Base-by-base conservation (phyloP, 768 basidiomycete species). In the Podaxis sp. region DNA sequence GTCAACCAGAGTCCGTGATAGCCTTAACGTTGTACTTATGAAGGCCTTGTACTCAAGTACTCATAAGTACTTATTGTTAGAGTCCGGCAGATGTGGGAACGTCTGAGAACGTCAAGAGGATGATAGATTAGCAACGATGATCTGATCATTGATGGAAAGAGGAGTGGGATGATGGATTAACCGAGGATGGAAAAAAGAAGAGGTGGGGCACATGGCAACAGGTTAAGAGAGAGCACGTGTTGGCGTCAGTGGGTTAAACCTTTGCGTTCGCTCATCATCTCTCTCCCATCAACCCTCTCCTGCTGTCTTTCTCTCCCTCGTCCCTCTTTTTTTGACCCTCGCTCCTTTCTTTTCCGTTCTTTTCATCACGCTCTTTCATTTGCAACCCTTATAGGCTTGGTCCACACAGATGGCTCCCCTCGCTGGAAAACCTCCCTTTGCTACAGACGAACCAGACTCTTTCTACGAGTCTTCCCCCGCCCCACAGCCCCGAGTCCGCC, bases 391-490 rank as follows among this genome's bases (percentile, higher is more conserved):
- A 56, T 38, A 58, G 38, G 51, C 57, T 54, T 54, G 64, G 51
- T 63, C 30, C 11, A 41, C 20, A 30, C 20, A 10, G 20, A 77
- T 77, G 74, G 71, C 83, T 24, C 79, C 86, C 58, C 77, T 86
- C 64, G 85, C 86, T 72, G 84, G 85, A 64, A 80, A 77, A 74
- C 87, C 87, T 12, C 87, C 87, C 28, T 89, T 82, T 70, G 88
- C 86, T 51, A 88, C 87, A 40, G 85, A 90, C 75, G 83, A 87
- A 68, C 84, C 85, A 5, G 86, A 88, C 72, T 80, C 83, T 24
- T 75, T 81, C 66, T 90, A 85, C 71, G 79, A 84, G 65, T 46
- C 33, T 33, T 33, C 62, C 6, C 74, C 78, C 36, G 75, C 75
- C 55, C 75, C 75, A 24, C 76, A 76, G 66, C 76, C 74, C 69